phyloP scores from a whole-genome alignment of 2,329 filamentous ascomycete species.

The Fusarium papillatum region DNA sequence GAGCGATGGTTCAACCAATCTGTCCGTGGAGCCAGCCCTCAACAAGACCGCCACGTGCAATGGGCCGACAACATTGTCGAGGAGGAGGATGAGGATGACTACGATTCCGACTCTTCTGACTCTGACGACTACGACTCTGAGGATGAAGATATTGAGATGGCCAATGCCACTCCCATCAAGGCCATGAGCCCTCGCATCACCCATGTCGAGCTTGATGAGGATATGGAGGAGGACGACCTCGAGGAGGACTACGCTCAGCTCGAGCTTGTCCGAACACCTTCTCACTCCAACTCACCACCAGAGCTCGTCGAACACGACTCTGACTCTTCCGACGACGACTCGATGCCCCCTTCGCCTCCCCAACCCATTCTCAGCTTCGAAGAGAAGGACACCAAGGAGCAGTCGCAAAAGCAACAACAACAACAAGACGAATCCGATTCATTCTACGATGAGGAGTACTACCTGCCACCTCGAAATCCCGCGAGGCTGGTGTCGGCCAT shows the following conservation, averaged over 20 bases:
- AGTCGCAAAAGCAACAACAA: constrained; percentile 57
- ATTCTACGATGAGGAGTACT: constrained; percentile 67
- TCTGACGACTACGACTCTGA: constrained; percentile 63
- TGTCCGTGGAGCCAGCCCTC: constrained; percentile 78
- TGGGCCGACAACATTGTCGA: constrained; percentile 85
- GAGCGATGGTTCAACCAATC: constrained; percentile 99
- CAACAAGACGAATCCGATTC: constrained; percentile 51
- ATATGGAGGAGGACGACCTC: constrained; percentile 66
- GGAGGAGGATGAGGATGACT: constrained; percentile 80
- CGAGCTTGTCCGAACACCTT: constrained; percentile 76
- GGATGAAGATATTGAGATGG: constrained; percentile 72
- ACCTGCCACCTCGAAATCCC: constrained; percentile 65
- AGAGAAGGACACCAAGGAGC: constrained; percentile 65
- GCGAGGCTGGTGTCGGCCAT: constrained; percentile 67
- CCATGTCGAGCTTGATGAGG: constrained; percentile 56
- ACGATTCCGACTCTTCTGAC: constrained; percentile 73
- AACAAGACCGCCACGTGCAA: constrained; percentile 80
- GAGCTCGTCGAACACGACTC: constrained; percentile 78
- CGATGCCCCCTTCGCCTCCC: constrained; percentile 81
- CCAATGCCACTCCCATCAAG: constrained; percentile 61
- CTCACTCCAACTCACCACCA: constrained; percentile 75
- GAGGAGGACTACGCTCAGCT: constrained; percentile 77
- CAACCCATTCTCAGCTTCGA: constrained; percentile 70
- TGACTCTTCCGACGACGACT: constrained; percentile 81
- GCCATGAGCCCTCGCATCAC: constrained; percentile 50